Conservation (phyloP, 2,329 filamentous ascomycete species). For the Beauveria rudraprayagi region DNA sequence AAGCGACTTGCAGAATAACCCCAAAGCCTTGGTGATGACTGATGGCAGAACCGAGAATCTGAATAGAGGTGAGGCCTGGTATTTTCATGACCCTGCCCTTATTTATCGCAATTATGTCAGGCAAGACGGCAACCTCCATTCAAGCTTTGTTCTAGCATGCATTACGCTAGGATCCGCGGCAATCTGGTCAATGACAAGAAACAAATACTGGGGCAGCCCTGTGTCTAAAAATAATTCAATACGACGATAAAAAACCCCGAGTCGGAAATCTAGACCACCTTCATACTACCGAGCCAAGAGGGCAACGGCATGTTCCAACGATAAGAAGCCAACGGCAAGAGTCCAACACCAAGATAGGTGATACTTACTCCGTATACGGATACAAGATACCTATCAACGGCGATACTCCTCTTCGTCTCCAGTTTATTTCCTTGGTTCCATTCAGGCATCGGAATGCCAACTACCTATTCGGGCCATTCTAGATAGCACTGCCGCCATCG, state of each 20-base stretch:
- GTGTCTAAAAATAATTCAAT: constrained; percentile 4
- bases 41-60: too few species aligned
- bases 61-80: too few species aligned
- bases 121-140: too few species aligned
- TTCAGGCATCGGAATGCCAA: background rate
- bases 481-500: too few species aligned
- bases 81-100: too few species aligned
- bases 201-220: background rate
- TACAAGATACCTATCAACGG: background rate
- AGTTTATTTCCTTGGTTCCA: background rate
- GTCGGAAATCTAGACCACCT: background rate
- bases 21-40: too few species aligned
- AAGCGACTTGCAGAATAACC: background rate
- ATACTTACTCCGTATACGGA: too few species aligned
- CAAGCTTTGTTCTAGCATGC: too few species aligned
- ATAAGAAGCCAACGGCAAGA: background rate
- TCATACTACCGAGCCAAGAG: background rate
- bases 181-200: background rate
- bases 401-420: background rate
- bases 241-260: background rate
- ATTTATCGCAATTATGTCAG: too few species aligned
- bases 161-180: background rate
- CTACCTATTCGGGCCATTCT: too few species aligned
- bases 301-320: too few species aligned
- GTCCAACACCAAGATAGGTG: too few species aligned